Evolutionary conservation across 352 stramenopile genomes (phyloP).

Genomic region (Phytopythium cucurbitacearum): DNA sequence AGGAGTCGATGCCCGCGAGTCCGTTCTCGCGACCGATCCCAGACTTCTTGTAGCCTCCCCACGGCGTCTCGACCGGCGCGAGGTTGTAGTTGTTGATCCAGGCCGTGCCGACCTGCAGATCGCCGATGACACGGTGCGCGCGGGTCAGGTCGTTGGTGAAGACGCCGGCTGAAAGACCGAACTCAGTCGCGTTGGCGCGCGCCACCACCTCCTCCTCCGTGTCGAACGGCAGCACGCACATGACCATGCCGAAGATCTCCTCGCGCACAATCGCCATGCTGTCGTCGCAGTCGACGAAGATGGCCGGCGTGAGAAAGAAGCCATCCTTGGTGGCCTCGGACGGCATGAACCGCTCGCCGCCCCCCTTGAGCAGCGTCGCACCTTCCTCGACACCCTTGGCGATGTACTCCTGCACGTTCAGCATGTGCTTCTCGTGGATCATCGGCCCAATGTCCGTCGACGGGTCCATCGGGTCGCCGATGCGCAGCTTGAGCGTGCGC

Average conservation of each 20-base stretch:
- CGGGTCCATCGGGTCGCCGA: constrained; percentile 83
- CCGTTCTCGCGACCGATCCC: constrained; percentile 93
- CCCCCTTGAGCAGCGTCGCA: constrained; percentile 53
- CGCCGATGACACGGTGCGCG: constrained; percentile 65
- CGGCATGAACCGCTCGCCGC: constrained; percentile 48
- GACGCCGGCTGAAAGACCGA: constrained; percentile 78
- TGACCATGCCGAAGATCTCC: constrained; percentile 85
- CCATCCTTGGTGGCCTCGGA: constrained; percentile 47
- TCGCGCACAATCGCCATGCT: constrained; percentile 87
- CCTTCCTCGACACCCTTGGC: constrained; percentile 46
- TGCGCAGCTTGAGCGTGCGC: constrained; percentile 61
- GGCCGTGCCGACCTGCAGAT: constrained; percentile 71
- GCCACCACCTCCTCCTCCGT: constrained; percentile 67
- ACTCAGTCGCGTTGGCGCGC: constrained; percentile 79
- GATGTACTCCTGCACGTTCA: constrained; percentile 72
- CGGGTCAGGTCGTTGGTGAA: constrained; percentile 83
- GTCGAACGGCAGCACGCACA: constrained; percentile 75
- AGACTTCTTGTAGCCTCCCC: constrained; percentile 89
- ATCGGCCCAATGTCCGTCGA: constrained; percentile 84
- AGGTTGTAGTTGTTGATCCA: constrained; percentile 93
- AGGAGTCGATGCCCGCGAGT: constrained; percentile 74
- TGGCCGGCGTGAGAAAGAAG: constrained; percentile 87
- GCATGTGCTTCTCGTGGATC: constrained; percentile 81
- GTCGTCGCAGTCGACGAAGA: constrained; percentile 86
- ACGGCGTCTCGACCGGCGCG: constrained; percentile 80